Base-by-base conservation (phyloP, 73 alveolate genomes). In the Paramecium octaurelia region DNA sequence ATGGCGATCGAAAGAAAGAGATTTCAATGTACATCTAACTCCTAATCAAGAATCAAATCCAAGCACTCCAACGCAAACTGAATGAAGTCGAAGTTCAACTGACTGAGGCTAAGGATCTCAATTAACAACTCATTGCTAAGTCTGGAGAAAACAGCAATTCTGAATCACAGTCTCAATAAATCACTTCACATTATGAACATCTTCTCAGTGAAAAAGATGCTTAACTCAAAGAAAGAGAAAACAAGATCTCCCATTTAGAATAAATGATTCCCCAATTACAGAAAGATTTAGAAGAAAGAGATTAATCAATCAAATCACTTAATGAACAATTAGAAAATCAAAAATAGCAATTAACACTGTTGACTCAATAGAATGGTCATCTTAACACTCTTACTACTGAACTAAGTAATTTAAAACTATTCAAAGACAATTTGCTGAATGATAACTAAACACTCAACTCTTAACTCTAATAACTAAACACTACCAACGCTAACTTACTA, bases 1-100 rank as follows among this genome's bases (percentile, higher is more conserved):
- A 73, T 73, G 88, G 88, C 2, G 46, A 42, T 11, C 88, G 11
- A 73, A 42, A 42, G 88, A 73, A 73, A 29, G 88, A 73, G 88
- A 73, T 21, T 73, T 34, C 10, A 73, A 73, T 73, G 88, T 73
- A 73, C 20, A 34, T 34, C 20, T 73, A 3, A 73, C 0, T 31
- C 27, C 16, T 34, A 35, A 0, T 36, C n/a, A 5, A 38, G 68
- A 73, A 31, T 9, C 21, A 29, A 73, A 29, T 73, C 20, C 38
- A 71, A 35, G 6, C 12, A 31, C 80, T 60, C 11, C 6, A 60
- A 60, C 46, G 18, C 11, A 11, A 60, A 60, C 11, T 60, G 80
- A 20, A 31, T 21, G 35, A 34, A 34, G 64, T 50, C n/a, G 64
- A 50, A 50, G 27, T 16, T 50, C 64, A 50, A n/a, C 64, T 50